Percentiles rank a stretch among this genome's conserved stretches.
Conservation (phyloP, 495 filamentous ascomycete genomes). For the Jackrogersella multiformis region DNA sequence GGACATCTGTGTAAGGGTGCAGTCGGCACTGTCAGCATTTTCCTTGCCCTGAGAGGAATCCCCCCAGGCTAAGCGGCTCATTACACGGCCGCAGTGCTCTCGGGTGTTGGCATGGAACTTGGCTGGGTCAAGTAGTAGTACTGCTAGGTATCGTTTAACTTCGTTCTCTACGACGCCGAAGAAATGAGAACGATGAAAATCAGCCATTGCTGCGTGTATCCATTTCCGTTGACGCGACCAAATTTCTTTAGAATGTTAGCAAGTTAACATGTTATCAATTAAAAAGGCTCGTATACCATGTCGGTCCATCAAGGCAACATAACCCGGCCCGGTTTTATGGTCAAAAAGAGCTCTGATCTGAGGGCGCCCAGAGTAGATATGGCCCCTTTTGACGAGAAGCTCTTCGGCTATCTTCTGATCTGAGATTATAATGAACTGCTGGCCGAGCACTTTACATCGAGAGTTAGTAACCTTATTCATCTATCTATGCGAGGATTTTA, state of each 20-base stretch:
- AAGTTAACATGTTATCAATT: not conserved
- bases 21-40: constrained; percentile 57
- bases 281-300: constrained; percentile 46
- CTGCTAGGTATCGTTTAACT: constrained; percentile 53
- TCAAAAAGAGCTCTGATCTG: constrained; percentile 58
- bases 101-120: constrained; percentile 57
- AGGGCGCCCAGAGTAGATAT: constrained; percentile 63
- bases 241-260: constrained; percentile 43
- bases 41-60: constrained; percentile 54
- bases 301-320: constrained; percentile 60
- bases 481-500: too few species aligned
- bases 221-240: constrained; percentile 60
- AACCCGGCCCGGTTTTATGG: constrained; percentile 58
- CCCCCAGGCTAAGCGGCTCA: constrained; percentile 59
- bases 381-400: constrained; percentile 62
- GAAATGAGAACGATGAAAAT: constrained; percentile 57
- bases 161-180: constrained; percentile 60
- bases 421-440: constrained; percentile 63
- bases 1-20: constrained; percentile 59
- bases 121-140: constrained; percentile 55
- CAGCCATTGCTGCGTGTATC: constrained; percentile 59
- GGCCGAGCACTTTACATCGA: too few species aligned
- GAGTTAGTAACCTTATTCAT: too few species aligned
- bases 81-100: constrained; percentile 58
- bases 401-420: constrained; percentile 66